Evolutionary conservation across 345 rosid genomes (phyloP), one percentile per base, ranked within the genome.

Genomic region (Eucalyptus microcorys): DNA sequence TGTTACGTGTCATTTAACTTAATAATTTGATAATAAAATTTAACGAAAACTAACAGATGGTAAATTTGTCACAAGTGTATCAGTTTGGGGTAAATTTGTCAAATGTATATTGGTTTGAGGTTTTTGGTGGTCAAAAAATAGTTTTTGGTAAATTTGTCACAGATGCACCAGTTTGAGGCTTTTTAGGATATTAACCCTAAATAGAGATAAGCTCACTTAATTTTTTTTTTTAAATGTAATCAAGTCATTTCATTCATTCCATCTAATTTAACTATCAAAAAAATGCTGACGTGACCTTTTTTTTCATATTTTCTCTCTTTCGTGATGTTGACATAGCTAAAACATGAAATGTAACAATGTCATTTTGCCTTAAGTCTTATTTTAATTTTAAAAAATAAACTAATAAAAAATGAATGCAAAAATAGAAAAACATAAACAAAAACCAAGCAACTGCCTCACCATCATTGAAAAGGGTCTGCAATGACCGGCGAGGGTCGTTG

Each of bases 401-500:
- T 30, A 61, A 12, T 30, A 30, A 13, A 30, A 64, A 30, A n/a
- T n/a, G 5, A 2, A 30, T 7, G 16, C 37, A 64, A 64, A n/a
- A n/a, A 3, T 14, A 6, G 15, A 14, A 6, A 30, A 61, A 52
- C 24, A 52, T 17, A 52, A 52, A 52, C 57, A 64, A 64, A 64
- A 64, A 14, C 24, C 22, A 52, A 19, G 57, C 10, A 7, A 19
- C 30, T 55, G 1, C 2, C 57, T 52, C 57, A 52, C 24, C 2
- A 52, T 52, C 57, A 52, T 52, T 19, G 57, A 52, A 52, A 52
- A 55, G 61, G 19, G 52, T 49, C 3, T 49, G 7, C 7, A 49
- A 49, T 49, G 11, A 26, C 7, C 0, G 1, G 3, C 13, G 0
- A 10, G 64, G 3, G 14, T 24, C 5, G 0, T 57, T 10, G 3